Evolutionary conservation across 2,329 filamentous ascomycete species (phyloP), one percentile per base, ranked within the genome.

Genomic region (Mycosphaerella sp.): DNA sequence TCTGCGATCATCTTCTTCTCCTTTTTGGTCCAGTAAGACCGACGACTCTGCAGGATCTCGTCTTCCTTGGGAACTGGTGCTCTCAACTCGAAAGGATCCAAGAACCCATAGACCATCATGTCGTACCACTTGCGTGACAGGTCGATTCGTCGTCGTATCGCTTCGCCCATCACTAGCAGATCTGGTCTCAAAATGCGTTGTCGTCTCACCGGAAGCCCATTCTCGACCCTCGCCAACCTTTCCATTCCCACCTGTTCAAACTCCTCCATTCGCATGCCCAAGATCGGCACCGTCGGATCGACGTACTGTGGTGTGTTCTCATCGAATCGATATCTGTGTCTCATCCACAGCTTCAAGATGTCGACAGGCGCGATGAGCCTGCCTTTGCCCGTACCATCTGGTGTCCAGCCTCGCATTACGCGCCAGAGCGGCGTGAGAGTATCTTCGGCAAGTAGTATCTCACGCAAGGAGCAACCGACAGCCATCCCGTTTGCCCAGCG

Each of bases 81-180:
- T 23, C 43, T 42, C 26, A 38, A 36, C 8, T 42, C 54, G n/a
- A 31, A 8, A 5, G 32, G 47, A 9, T n/a, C 39, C 3, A 53
- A 29, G 36, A 65, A 65, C 0, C 86, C 86, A 74, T 80, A 87
- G 12, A 80, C 57, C 60, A 83, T 74, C 76, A 87, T 83, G 54
- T 77, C 72, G 11, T 77, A 62, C 45, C 83, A 73, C 61, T 79
- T 74, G 10, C 72, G 57, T 51, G 83, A 74, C n/a, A 87, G 66
- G 21, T 75, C 59, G 34, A 87, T 65, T 0, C 74, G 66, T 12
- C 85, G 72, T 12, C 75, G 70, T 0, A 78, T 67, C 0, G 77
- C 72, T 64, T 89, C 85, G 10, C 73, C 64, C 41, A 80, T 69
- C 21, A 88, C 69, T 32, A 84, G 70, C 67, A 83, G 17, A 12